Evolutionary conservation across 208 protist genomes (phyloP).

Genomic region (Leptomonas pyrrhocoris): DNA sequence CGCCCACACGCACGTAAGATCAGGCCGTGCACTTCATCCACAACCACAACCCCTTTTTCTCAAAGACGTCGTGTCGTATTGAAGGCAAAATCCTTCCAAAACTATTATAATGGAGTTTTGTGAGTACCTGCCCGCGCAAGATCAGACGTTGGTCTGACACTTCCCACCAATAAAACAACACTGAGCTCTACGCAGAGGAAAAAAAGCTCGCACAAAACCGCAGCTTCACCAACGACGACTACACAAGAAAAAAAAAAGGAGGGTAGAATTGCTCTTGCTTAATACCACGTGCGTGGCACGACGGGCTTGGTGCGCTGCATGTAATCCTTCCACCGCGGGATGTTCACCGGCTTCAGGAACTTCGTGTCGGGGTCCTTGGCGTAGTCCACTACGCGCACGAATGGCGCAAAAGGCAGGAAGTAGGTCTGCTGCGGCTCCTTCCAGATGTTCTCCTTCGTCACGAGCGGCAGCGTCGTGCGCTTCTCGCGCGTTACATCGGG

Average conservation of each 20-base stretch:
- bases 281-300: constrained; percentile 90
- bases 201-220: no score
- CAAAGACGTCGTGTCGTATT: no score
- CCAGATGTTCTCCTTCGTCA: constrained; percentile 88
- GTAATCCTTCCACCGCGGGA: constrained; percentile 92
- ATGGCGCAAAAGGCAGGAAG: constrained; percentile 89
- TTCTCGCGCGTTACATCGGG: constrained; percentile 72
- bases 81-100: no score
- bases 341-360: constrained; percentile 85
- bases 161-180: no score
- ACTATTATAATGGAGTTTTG: no score
- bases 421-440: constrained; percentile 83
- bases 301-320: constrained; percentile 91
- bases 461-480: constrained; percentile 63
- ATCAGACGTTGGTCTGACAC: no score
- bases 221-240: no score
- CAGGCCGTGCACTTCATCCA: no score
- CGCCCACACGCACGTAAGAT: no score
- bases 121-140: no score
- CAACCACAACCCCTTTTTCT: no score
- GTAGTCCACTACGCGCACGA: constrained; percentile 88
- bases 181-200: no score
- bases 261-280: neutral
- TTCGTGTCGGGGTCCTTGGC: constrained; percentile 87
- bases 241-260: constrained; percentile 5